phyloP scores from a whole-genome alignment of 2,329 filamentous ascomycete species.

The Pseudomassariella vexata region DNA sequence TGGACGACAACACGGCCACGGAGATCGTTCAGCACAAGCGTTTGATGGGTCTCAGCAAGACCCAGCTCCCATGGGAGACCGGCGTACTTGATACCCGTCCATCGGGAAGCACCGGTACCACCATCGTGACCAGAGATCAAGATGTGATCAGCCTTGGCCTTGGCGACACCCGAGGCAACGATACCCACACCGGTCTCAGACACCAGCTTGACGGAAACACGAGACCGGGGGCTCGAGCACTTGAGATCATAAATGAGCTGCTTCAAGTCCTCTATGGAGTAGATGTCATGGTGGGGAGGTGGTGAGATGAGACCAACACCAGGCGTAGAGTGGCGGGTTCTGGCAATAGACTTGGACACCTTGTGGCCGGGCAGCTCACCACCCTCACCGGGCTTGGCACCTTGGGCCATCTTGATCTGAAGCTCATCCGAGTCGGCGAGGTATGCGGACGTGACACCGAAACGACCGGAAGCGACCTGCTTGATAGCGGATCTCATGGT shows the following conservation, averaged over 20 bases:
- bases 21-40: slow-evolving; percentile 88
- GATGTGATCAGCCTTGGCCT: slow-evolving; percentile 95
- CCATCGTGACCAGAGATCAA: slow-evolving; percentile 95
- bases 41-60: slow-evolving; percentile 96
- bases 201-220: slow-evolving; percentile 94
- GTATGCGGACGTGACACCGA: slow-evolving; percentile 93
- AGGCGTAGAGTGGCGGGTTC: slow-evolving; percentile 91
- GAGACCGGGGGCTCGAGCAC: slow-evolving; percentile 86
- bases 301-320: slow-evolving; percentile 95
- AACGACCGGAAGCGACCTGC: slow-evolving; percentile 92
- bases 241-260: slow-evolving; percentile 97
- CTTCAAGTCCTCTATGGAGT: slow-evolving; percentile 97
- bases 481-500: slow-evolving; percentile 98
- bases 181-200: slow-evolving; percentile 97
- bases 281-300: slow-evolving; percentile 95
- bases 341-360: slow-evolving; percentile 88
- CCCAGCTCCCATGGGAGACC: slow-evolving; percentile 95
- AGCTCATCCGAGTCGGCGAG: slow-evolving; percentile 92
- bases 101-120: slow-evolving; percentile 91
- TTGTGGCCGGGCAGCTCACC: slow-evolving; percentile 97
- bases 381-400: slow-evolving; percentile 95
- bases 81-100: slow-evolving; percentile 98
- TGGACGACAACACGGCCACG: slow-evolving; percentile 94
- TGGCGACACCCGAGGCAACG: slow-evolving; percentile 93
- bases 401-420: slow-evolving; percentile 99